phyloP scores from a whole-genome alignment of 179 eudicot genomes.

The Actinidia chinensis region DNA sequence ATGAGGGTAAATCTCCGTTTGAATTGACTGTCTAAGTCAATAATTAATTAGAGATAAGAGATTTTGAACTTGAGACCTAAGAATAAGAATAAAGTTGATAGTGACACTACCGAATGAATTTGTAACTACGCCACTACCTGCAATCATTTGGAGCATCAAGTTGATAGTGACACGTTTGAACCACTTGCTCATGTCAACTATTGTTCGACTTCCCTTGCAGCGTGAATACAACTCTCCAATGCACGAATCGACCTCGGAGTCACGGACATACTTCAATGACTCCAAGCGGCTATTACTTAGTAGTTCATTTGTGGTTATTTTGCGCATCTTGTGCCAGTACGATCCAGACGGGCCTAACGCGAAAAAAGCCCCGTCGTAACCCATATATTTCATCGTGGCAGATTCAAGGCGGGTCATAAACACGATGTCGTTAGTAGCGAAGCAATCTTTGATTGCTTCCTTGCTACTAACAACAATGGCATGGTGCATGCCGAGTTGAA shows the following conservation, averaged over 20 bases:
- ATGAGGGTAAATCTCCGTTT: too few relatives aligned
- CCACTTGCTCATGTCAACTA: too few relatives aligned
- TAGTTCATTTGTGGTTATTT: not conserved
- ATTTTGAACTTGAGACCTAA: too few relatives aligned
- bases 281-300: not conserved
- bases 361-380: not conserved
- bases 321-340: not conserved
- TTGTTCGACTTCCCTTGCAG: too few relatives aligned
- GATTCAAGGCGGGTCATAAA: not conserved
- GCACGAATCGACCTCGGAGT: not conserved
- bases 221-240: not conserved
- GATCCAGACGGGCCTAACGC: not conserved
- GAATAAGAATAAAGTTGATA: too few relatives aligned
- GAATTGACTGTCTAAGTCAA: too few relatives aligned
- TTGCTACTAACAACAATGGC: slow-evolving; percentile 13
- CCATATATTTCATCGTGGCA: not conserved
- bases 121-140: too few relatives aligned
- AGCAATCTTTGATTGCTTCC: slow-evolving; percentile 2
- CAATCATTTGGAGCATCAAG: too few relatives aligned
- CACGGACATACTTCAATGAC: not conserved
- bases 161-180: too few relatives aligned
- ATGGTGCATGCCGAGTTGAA: not conserved
- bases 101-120: too few relatives aligned
- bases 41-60: too few relatives aligned
- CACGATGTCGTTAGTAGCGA: not conserved